Evolutionary conservation across 1,284 basidiomycete genomes (phyloP).

Genomic region (Ustilago xerochloae): DNA sequence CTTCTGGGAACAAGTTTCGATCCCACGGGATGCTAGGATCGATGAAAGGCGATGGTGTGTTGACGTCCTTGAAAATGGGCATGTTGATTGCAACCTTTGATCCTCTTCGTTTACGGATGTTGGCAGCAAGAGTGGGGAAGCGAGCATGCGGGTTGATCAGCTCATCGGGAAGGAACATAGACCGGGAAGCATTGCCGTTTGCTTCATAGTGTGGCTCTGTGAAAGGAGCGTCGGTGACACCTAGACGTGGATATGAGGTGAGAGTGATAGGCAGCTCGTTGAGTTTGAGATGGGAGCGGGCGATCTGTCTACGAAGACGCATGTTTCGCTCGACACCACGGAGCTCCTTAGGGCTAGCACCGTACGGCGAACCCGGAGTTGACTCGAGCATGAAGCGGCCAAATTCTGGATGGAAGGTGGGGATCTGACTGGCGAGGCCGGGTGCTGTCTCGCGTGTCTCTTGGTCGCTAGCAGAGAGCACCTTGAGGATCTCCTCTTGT

Average conservation of each 20-base stretch:
- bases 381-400: conserved; percentile 99
- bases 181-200: conserved; percentile 83
- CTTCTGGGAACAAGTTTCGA: conserved; percentile 81
- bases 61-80: conserved; percentile 88
- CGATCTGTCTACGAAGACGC: conserved; percentile 84
- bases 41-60: conserved; percentile 87
- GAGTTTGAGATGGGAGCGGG: conserved; percentile 81
- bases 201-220: conserved; percentile 89
- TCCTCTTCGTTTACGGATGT: conserved; percentile 88
- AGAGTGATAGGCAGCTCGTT: conserved; percentile 92
- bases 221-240: conserved; percentile 81
- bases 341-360: conserved; percentile 84
- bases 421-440: conserved; percentile 75
- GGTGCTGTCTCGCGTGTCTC: conserved; percentile 75
- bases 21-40: conserved; percentile 90
- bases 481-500: conserved; percentile 90
- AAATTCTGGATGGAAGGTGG: conserved; percentile 98
- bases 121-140: conserved; percentile 97
- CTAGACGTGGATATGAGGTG: conserved; percentile 93
- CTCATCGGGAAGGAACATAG: conserved; percentile 92
- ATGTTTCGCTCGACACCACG: conserved; percentile 93
- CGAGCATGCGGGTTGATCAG: conserved; percentile 96
- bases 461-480: conserved; percentile 72
- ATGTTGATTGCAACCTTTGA: conserved; percentile 96
- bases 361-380: conserved; percentile 94